A percentile compares a stretch with the other conserved stretches of the same genome.
Evolutionary conservation across 192 early-diverging fungal species (phyloP).

Genomic region (Entomortierella lignicola): DNA sequence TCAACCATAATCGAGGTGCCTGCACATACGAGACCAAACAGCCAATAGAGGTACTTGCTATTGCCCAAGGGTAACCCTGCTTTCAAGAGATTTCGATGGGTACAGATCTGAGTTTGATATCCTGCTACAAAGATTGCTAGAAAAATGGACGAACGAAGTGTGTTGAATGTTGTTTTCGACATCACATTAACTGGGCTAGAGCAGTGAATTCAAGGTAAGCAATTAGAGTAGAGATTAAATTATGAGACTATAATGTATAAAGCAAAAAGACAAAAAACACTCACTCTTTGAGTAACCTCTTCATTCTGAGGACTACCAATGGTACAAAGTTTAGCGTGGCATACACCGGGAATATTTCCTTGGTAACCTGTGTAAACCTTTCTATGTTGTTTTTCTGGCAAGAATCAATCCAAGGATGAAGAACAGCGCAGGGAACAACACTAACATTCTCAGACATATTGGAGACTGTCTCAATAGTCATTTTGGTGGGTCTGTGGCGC

Average conservation of each 20-base stretch:
- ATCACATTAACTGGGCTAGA: slow-evolving; percentile 63
- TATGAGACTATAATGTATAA: background rate
- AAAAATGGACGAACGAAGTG: slow-evolving; percentile 73
- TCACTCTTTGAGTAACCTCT: slow-evolving; percentile 70
- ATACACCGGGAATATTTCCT: slow-evolving; percentile 69
- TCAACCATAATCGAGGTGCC: slow-evolving; percentile 73
- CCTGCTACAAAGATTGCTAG: slow-evolving; percentile 72
- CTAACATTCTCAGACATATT: slow-evolving; percentile 46
- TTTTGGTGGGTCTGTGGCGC: slow-evolving; percentile 55
- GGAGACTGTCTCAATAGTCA: slow-evolving; percentile 51
- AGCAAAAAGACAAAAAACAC: background rate
- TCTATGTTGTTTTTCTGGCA: slow-evolving; percentile 57
- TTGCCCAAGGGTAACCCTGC: slow-evolving; percentile 53
- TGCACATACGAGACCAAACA: slow-evolving; percentile 66
- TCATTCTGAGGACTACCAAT: slow-evolving; percentile 70
- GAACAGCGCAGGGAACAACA: slow-evolving; percentile 64
- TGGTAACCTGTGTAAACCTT: slow-evolving; percentile 61
- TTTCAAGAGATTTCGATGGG: slow-evolving; percentile 67
- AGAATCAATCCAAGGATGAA: slow-evolving; percentile 67
- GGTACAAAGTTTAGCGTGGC: slow-evolving; percentile 81
- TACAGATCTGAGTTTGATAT: slow-evolving; percentile 75
- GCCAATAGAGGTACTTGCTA: slow-evolving; percentile 72
- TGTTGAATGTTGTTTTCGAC: slow-evolving; percentile 61
- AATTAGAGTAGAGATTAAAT: background rate
- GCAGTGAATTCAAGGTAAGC: background rate